A percentile compares a stretch with the other conserved stretches of the same genome.
Evolutionary conservation across 2,329 filamentous ascomycete species (phyloP).

Genomic region (Sclerotinia minor): DNA sequence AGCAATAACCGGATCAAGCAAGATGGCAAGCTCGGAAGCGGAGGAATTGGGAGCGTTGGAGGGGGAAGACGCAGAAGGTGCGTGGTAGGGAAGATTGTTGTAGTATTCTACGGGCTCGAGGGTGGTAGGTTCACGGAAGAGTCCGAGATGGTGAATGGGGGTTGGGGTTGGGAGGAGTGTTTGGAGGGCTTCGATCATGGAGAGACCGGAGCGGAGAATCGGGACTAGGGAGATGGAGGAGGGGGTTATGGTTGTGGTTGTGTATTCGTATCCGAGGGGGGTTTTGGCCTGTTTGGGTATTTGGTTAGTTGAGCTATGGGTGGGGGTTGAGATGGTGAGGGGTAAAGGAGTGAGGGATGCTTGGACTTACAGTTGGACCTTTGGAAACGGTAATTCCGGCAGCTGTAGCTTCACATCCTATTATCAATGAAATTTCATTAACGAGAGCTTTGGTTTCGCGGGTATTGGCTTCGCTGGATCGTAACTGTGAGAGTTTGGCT

Average conservation of each 20-base stretch:
- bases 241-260: constrained; percentile 57
- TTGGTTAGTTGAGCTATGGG: constrained; percentile 19
- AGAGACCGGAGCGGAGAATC: constrained; percentile 87
- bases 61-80: constrained; percentile 45
- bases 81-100: constrained; percentile 87
- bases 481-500: constrained; percentile 87
- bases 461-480: constrained; percentile 67
- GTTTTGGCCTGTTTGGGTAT: constrained; percentile 64
- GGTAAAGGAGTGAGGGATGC: not conserved
- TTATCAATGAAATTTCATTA: constrained; percentile 80
- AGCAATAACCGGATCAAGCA: constrained; percentile 90
- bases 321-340: not conserved
- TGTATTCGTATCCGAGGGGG: constrained; percentile 75
- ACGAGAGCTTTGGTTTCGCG: constrained; percentile 79
- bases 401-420: constrained; percentile 79
- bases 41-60: constrained; percentile 44
- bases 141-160: constrained; percentile 87
- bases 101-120: constrained; percentile 95
- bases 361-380: constrained; percentile 60
- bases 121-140: constrained; percentile 86
- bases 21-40: constrained; percentile 66
- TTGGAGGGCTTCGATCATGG: constrained; percentile 87
- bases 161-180: constrained; percentile 77
- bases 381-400: constrained; percentile 57
- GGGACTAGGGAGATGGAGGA: constrained; percentile 80